Evolutionary conservation across 441 rosid genomes (phyloP).

Genomic region (Pelargonium fulgidum): DNA sequence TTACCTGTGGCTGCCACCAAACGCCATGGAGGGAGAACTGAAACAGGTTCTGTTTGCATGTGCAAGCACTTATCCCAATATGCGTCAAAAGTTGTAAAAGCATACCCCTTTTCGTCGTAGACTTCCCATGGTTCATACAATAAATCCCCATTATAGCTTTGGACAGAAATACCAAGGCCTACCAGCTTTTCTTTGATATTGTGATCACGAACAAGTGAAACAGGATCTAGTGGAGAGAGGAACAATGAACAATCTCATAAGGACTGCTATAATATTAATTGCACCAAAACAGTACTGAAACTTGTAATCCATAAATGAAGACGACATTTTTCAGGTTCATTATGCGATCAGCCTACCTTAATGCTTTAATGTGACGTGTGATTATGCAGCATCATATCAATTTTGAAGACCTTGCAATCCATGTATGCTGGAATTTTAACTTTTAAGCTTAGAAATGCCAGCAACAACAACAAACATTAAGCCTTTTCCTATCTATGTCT

Average conservation of each 20-base stretch:
- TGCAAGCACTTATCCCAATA: constrained; percentile 94
- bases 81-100: constrained; percentile 68
- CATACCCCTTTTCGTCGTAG: constrained; percentile 60
- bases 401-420: constrained; percentile 1
- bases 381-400: not conserved
- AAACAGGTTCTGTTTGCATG: constrained; percentile 96
- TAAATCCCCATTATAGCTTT: constrained; percentile 83
- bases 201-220: constrained; percentile 90
- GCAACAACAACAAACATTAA: not conserved
- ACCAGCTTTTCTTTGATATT: constrained; percentile 68
- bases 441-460: not conserved
- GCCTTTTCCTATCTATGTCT: no score
- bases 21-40: constrained; percentile 94
- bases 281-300: not conserved
- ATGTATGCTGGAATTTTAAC: not conserved
- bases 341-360: not conserved
- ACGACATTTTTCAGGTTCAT: not conserved
- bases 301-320: not conserved
- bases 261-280: no score
- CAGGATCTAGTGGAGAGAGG: constrained; percentile 57
- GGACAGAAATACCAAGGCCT: constrained; percentile 61
- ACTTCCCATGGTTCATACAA: constrained; percentile 99
- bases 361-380: not conserved
- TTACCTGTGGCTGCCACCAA: constrained; percentile 47
- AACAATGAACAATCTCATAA: not conserved